Conservation (phyloP, 352 stramenopile species). For the Paralagenidium karlingii region DNA sequence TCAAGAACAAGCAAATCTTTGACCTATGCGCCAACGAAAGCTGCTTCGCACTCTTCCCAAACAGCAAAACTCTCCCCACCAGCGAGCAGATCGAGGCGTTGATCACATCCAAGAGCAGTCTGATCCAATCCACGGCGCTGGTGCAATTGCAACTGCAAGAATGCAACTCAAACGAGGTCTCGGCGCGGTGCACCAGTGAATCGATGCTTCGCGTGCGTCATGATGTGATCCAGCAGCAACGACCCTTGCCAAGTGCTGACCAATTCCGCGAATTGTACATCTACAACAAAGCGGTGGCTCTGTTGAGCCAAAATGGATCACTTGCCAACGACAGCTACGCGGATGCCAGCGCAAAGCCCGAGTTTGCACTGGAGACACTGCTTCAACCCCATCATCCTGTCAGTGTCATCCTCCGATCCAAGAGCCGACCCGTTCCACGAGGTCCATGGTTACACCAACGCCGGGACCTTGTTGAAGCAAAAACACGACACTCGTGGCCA, state of each 20-base stretch:
- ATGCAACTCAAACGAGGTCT: constrained; percentile 34
- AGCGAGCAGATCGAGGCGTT: constrained; percentile 20
- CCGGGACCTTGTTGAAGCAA: too few species aligned
- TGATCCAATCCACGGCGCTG: too few species aligned
- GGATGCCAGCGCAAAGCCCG: too few species aligned
- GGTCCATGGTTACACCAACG: too few species aligned
- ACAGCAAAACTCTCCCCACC: constrained; percentile 27
- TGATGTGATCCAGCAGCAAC: constrained; percentile 16
- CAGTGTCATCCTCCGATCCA: too few species aligned
- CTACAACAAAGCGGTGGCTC: too few species aligned
- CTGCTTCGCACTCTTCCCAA: constrained; percentile 46
- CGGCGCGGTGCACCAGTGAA: constrained; percentile 37
- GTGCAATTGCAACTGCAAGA: constrained; percentile 25
- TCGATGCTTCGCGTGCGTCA: constrained; percentile 48
- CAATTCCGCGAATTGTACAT: constrained; percentile 33
- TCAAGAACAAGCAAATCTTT: constrained; percentile 33
- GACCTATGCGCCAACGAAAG: constrained; percentile 28
- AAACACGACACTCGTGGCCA: too few species aligned
- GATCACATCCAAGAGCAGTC: constrained; percentile 26
- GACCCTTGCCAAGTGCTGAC: constrained; percentile 12
- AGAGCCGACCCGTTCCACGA: too few species aligned
- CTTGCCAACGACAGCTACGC: too few species aligned
- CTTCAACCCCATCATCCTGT: too few species aligned
- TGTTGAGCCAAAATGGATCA: too few species aligned
- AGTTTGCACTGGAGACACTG: too few species aligned